Evolutionary conservation across 1,284 basidiomycete genomes (phyloP).

Genomic region (Leccinum subspadiceum): DNA sequence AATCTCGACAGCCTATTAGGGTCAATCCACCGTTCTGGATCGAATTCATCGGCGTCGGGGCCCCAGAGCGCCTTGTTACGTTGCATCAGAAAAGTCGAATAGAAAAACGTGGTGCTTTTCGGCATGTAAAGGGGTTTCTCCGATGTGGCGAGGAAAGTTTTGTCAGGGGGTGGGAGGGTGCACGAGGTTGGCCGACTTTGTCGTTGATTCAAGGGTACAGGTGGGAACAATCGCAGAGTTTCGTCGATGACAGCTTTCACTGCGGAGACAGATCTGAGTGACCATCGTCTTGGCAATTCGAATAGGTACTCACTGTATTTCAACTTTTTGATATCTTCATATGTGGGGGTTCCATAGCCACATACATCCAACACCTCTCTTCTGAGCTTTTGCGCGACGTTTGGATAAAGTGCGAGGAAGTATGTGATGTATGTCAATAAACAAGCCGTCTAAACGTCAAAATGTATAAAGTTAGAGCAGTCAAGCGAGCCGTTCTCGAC

Average conservation of each 20-base stretch:
- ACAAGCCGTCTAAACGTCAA: conserved; percentile 63
- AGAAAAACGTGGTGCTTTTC: conserved; percentile 52
- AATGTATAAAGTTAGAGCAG: conserved; percentile 1
- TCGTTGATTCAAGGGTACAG: conserved; percentile 66
- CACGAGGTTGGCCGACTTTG: conserved; percentile 50
- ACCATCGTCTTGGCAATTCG: background rate
- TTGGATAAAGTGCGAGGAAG: conserved; percentile 60
- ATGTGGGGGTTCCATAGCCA: conserved; percentile 49
- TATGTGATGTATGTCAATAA: conserved; percentile 64
- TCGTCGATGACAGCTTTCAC: conserved; percentile 75
- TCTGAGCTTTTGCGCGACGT: conserved; percentile 52
- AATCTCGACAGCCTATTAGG: conserved; percentile 45
- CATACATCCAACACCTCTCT: conserved; percentile 57
- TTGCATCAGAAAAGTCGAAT: conserved; percentile 58
- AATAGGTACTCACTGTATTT: conserved; percentile 54
- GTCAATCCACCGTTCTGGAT: conserved; percentile 70
- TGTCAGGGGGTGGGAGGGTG: conserved; percentile 51
- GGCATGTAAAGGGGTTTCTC: conserved; percentile 57
- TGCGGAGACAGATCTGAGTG: conserved; percentile 27
- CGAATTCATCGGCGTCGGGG: conserved; percentile 63
- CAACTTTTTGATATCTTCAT: conserved; percentile 52
- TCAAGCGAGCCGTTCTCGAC: background rate
- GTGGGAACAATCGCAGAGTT: conserved; percentile 68
- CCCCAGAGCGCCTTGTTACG: conserved; percentile 65
- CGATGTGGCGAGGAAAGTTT: conserved; percentile 38